These are phyloP conservation scores for Pueraria montana DNA, from an alignment of 306 rosid species.

Conservation along the genomic window DNA sequence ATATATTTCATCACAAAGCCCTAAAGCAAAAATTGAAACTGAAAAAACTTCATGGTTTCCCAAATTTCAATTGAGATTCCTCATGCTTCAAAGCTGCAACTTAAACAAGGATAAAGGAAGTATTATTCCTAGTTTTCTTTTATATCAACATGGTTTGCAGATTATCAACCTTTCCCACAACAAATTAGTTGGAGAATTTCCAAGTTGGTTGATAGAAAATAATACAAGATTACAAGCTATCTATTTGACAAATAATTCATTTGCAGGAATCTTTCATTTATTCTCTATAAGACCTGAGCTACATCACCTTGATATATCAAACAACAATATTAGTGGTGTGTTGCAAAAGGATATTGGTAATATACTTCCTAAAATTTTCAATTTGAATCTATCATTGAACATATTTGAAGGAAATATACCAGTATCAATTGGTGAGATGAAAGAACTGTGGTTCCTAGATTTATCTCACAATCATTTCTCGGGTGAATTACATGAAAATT, in stretches of 20 bases:
- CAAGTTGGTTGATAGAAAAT: not conserved
- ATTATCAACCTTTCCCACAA: too few relatives aligned
- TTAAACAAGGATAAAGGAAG: too few relatives aligned
- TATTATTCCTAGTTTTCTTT: too few relatives aligned
- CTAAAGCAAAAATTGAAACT: not conserved
- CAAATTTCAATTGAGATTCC: not conserved
- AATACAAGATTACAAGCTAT: not conserved
- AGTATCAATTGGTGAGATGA: slow-evolving; percentile 24
- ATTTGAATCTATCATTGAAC: slow-evolving; percentile 12
- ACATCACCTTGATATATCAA: not conserved
- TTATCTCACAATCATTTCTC: slow-evolving; percentile 32
- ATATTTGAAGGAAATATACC: too few relatives aligned
- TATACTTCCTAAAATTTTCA: not conserved
- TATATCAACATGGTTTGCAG: too few relatives aligned
- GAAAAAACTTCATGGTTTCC: not conserved
- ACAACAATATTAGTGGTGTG: too few relatives aligned
- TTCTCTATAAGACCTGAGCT: not conserved
- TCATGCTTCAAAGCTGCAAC: not conserved
- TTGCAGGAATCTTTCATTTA: not conserved
- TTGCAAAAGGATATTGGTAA: slow-evolving; percentile 32
- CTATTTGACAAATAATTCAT: not conserved
- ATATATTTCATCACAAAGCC: not conserved
- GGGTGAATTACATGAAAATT: slow-evolving; percentile 37
- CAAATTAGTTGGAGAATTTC: not conserved
- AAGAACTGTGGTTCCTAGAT: accelerated